phyloP scores from a whole-genome alignment of 768 basidiomycete genomes.

The Pleurotus giganteus region DNA sequence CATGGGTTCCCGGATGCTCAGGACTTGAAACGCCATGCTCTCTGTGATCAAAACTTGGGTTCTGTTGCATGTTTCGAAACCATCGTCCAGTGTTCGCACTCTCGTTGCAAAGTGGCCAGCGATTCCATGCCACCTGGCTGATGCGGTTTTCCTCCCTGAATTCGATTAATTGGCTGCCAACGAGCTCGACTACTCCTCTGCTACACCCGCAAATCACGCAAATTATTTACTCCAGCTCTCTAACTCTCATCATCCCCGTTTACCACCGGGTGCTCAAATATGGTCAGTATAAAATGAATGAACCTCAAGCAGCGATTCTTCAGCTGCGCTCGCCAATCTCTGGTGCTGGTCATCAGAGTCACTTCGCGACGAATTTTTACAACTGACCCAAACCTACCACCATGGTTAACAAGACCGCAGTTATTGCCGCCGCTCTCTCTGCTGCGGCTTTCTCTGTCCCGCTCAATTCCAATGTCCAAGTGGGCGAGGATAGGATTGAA shows the following conservation, averaged over 20 bases:
- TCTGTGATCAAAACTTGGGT: too few relatives aligned
- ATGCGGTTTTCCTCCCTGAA: neutral
- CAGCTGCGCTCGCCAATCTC: neutral
- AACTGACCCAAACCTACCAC: neutral
- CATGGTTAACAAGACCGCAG: neutral
- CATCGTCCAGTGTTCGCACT: too few relatives aligned
- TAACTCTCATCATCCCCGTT: too few relatives aligned
- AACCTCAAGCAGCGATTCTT: neutral
- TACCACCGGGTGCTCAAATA: neutral
- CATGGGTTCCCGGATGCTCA: too few relatives aligned
- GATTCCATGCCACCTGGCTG: too few relatives aligned
- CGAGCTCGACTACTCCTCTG: too few relatives aligned
- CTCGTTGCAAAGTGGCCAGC: too few relatives aligned
- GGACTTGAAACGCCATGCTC: too few relatives aligned
- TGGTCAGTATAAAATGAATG: neutral
- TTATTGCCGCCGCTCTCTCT: neutral
- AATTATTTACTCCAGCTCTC: too few relatives aligned
- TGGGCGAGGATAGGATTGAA: neutral
- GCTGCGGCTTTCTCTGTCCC: neutral
- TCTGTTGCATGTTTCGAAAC: too few relatives aligned
- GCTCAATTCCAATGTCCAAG: neutral
- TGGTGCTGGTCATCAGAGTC: neutral
- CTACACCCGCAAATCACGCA: too few relatives aligned
- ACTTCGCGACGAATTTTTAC: neutral
- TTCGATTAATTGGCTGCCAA: neutral